Evolutionary conservation across 2,329 filamentous ascomycete species (phyloP).

Genomic region (Lachnellula hyalina): DNA sequence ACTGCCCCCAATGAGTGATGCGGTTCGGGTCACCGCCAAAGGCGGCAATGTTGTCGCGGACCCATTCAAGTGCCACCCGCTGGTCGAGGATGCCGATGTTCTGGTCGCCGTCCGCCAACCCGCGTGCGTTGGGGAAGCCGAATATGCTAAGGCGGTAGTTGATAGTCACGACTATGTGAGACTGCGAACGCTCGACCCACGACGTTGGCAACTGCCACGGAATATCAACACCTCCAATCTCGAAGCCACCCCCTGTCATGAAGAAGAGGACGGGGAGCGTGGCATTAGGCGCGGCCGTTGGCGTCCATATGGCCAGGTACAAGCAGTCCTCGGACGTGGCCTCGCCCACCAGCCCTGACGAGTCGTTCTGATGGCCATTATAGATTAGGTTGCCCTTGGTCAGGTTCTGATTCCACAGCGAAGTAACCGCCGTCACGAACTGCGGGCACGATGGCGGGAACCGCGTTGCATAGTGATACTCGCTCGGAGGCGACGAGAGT

Average conservation of each 20-base stretch:
- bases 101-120: slow-evolving; percentile 20
- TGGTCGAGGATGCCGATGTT: slow-evolving; percentile 52
- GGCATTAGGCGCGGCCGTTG: slow-evolving; percentile 19
- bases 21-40: slow-evolving; percentile 51
- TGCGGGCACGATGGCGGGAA: slow-evolving; percentile 23
- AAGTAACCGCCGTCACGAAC: slow-evolving; percentile 25
- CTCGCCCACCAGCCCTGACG: slow-evolving; percentile 10
- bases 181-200: slow-evolving; percentile 7
- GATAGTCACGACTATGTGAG: slow-evolving; percentile 35
- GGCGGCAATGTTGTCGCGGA: slow-evolving; percentile 57
- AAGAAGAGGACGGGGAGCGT: slow-evolving; percentile 41
- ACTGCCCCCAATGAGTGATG: slow-evolving; percentile 47
- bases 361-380: slow-evolving; percentile 18
- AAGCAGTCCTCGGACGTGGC: slow-evolving; percentile 26
- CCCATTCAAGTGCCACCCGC: slow-evolving; percentile 52
- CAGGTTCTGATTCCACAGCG: slow-evolving; percentile 28
- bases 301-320: slow-evolving; percentile 23
- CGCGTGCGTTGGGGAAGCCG: slow-evolving; percentile 29
- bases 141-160: slow-evolving; percentile 41
- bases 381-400: slow-evolving; percentile 4
- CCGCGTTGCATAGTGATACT: slow-evolving; percentile 12
- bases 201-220: slow-evolving; percentile 2
- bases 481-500: slow-evolving; percentile 9
- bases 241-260: slow-evolving; percentile 23
- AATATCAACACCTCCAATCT: slow-evolving; percentile 7